Evolutionary conservation across 2,329 filamentous ascomycete species (phyloP).

Genomic region (Neonectria neomacrospora): DNA sequence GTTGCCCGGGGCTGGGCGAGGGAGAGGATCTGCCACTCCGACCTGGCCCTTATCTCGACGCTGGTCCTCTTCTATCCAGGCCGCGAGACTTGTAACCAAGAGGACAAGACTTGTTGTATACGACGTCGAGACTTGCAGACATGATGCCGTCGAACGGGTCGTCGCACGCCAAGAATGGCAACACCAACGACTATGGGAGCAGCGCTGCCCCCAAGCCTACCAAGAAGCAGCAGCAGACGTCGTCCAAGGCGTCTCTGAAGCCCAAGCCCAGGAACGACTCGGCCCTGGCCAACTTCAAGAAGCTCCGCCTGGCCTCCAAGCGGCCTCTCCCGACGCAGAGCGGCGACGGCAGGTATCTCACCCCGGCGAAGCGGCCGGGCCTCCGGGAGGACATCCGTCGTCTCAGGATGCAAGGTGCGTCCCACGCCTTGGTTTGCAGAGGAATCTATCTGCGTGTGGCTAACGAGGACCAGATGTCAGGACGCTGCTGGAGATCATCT

Average conservation of each 20-base stretch:
- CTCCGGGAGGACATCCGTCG: constrained; percentile 40
- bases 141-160: constrained; percentile 38
- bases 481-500: constrained; percentile 70
- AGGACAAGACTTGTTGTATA: background rate
- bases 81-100: background rate
- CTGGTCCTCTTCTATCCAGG: background rate
- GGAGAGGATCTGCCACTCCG: background rate
- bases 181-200: constrained; percentile 34
- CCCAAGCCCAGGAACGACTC: constrained; percentile 38
- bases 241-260: constrained; percentile 7
- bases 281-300: constrained; percentile 45
- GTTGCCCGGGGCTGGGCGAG: background rate
- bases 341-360: constrained; percentile 70
- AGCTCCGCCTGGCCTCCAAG: constrained; percentile 59
- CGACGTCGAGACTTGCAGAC: constrained; percentile 11
- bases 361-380: constrained; percentile 57
- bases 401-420: constrained; percentile 36
- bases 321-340: constrained; percentile 72
- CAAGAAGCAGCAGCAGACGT: background rate
- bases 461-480: constrained; percentile 63
- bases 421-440: background rate
- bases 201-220: constrained; percentile 15
- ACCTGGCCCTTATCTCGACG: background rate
- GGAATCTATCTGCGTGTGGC: constrained; percentile 11
- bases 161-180: constrained; percentile 40